Base-by-base conservation (phyloP, 2,329 filamentous ascomycete genomes). In the Dothiorella sarmentorum region DNA sequence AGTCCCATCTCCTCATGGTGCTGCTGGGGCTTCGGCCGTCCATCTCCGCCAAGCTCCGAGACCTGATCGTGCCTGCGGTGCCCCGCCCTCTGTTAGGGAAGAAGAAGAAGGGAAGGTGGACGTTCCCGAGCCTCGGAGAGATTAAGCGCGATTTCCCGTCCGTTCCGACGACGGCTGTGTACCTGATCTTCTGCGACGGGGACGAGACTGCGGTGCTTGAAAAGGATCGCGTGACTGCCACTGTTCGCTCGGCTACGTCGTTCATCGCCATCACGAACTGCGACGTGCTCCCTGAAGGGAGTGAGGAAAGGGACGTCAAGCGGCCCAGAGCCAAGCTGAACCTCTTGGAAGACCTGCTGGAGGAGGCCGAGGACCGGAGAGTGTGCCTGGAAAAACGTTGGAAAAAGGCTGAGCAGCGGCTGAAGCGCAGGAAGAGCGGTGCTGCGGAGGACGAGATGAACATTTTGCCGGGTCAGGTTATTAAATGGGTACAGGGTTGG, bases 211-310 rank as follows among this genome's bases (percentile, higher is more conserved):
- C 77, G 1, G 73, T 81, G 0, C 71, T 86, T 45, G 82, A 85
- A 63, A 85, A 86, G 64, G 83, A 86, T 63, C 74, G 78, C 56
- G 47, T 64, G 2, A 76, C 68, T 1, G 81, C 79, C 3, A 72
- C 72, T 1, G 64, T 79, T 5, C 73, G 75, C n/a, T 72, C 71
- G 1, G 79, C 77, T 2, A 67, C 68, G 1, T 71, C 76, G 2
- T 85, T 86, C 64, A 77, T 85, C 35, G 75, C 79, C 2, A 75
- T 78, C 10, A 85, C 82, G 1, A 86, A 86, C 65, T 80, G 82
- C 65, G 82, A 86, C 24, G 65, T 52, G 9, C 56, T 58, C 6
- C 62, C 65, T 29, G 65, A 68, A 53, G 40, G 24, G 6, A 26
- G 66, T 4, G 57, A 64, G 0, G 35, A 61, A 26, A 63, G 56